These are phyloP conservation scores for Debaryomyces nepalensis DNA, from an alignment of 1,139 yeast species.

Conservation along the genomic window DNA sequence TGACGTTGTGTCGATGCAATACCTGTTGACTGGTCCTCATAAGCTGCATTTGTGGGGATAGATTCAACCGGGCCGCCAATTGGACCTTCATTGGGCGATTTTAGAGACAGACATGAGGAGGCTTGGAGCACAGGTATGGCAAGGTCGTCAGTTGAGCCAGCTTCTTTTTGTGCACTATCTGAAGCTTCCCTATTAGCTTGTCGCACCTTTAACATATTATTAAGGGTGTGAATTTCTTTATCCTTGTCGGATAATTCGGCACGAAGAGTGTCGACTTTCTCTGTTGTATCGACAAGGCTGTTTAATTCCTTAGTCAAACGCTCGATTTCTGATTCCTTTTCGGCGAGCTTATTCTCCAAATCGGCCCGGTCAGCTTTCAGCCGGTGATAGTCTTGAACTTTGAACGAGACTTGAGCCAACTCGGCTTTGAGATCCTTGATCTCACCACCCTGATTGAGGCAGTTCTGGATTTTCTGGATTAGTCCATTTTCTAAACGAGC, in stretches of 20 bases:
- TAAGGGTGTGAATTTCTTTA: background rate
- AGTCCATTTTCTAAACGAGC: background rate
- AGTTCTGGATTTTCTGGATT: background rate
- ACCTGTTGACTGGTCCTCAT: background rate
- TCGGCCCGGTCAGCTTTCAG: background rate
- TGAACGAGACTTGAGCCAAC: background rate
- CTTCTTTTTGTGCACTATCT: too few species aligned
- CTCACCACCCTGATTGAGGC: background rate
- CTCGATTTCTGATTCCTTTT: slow-evolving; percentile 1
- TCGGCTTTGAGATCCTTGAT: background rate
- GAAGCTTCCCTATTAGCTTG: too few species aligned
- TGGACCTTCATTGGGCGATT: too few species aligned
- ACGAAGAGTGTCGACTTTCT: background rate
- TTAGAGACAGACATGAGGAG: too few species aligned
- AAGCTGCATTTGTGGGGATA: background rate
- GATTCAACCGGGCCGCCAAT: too few species aligned
- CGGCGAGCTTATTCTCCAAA: background rate
- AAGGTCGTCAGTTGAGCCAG: too few species aligned
- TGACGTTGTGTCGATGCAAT: background rate
- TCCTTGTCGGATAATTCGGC: slow-evolving; percentile 2
- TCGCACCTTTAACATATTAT: too few species aligned
- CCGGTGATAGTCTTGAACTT: background rate
- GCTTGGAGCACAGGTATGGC: too few species aligned
- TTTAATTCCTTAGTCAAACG: background rate
- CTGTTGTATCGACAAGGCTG: background rate